Base-by-base conservation (phyloP, 257 asterid species). In the Fraxinus anomala region DNA sequence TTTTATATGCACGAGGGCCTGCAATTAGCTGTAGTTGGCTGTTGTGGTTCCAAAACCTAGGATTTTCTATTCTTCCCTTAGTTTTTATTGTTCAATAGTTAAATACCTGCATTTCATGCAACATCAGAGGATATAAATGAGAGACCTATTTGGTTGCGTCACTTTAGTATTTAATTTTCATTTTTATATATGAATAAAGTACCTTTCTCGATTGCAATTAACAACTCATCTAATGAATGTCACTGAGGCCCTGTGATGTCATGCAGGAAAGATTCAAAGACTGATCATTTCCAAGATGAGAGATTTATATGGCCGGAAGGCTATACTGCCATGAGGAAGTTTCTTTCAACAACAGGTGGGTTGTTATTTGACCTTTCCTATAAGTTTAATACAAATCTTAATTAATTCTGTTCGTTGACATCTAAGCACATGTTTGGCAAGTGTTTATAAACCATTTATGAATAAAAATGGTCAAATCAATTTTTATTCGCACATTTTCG, bases 301-400 rank as follows among this genome's bases (percentile, higher is more conserved):
- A 89, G 77, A 82, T 89, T 56, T 83, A 88, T 88, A 73, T 94
- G 96, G 96, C 96, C 98, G 3, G 98, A 89, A 78, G 98, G 98
- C 33, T 94, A 92, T 82, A 89, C 92, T 70, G 98, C 94, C 51
- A 81, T 85, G 86, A 86, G 97, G 83, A 89, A 74, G 86, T 93
- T 86, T 82, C 79, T 81, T 68, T 92, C 97, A 17, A 74, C 88
- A 72, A 77, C 84, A 82, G 97, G 97, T 93, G 82, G 81, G 59
- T 77, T 71, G 80, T 54, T 70, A 74, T 72, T 75, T 33, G 34
- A 34, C 76, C 61, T 39, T 31, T 65, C 37, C 67, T 78, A 24
- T 74, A 76, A 63, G 61, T 30, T 71, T 68, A 1, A 68, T 70
- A 10, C 67, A 67, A 31, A 34, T 44, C 66, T 73, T 77, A 73